Evolutionary conservation across 148 eudicot genomes (phyloP).

Genomic region (Cornus florida): DNA sequence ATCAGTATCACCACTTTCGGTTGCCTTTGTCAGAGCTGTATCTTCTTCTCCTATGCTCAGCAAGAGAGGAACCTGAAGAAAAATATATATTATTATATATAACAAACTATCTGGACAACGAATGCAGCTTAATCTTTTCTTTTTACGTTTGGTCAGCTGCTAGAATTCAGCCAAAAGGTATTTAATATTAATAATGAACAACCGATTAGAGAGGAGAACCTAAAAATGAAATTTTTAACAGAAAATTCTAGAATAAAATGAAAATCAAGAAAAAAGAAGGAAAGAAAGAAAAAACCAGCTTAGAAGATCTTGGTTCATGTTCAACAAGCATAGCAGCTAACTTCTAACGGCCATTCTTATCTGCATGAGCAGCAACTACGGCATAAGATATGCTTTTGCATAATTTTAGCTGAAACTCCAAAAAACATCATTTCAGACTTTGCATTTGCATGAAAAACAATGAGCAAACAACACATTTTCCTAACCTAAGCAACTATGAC

Average conservation of each 20-base stretch:
- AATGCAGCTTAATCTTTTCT: neutral
- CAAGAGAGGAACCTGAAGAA: constrained; percentile 79
- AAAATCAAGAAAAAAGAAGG: neutral
- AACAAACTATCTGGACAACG: neutral
- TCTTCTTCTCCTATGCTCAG: constrained; percentile 96
- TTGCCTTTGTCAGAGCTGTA: constrained; percentile 82
- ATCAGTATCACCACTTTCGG: constrained; percentile 98
- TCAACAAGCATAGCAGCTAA: constrained; percentile 96
- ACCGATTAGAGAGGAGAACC: neutral
- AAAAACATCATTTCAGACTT: constrained; percentile 9
- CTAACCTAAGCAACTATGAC: neutral
- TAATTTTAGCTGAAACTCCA: constrained; percentile 63
- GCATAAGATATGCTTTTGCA: constrained; percentile 97
- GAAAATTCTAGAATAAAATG: neutral
- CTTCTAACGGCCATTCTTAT: constrained; percentile 84
- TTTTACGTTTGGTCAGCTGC: neutral
- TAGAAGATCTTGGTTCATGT: constrained; percentile 92
- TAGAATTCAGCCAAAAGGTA: neutral
- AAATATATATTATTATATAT: constrained; percentile 2
- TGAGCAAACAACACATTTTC: neutral
- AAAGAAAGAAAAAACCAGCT: constrained; percentile 57
- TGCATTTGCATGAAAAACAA: neutral
- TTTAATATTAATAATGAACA: neutral
- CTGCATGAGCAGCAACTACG: constrained; percentile 97
- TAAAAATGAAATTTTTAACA: constrained; percentile 5